Evolutionary conservation across 179 eudicot species (phyloP).

Genomic region (Vitellaria paradoxa): DNA sequence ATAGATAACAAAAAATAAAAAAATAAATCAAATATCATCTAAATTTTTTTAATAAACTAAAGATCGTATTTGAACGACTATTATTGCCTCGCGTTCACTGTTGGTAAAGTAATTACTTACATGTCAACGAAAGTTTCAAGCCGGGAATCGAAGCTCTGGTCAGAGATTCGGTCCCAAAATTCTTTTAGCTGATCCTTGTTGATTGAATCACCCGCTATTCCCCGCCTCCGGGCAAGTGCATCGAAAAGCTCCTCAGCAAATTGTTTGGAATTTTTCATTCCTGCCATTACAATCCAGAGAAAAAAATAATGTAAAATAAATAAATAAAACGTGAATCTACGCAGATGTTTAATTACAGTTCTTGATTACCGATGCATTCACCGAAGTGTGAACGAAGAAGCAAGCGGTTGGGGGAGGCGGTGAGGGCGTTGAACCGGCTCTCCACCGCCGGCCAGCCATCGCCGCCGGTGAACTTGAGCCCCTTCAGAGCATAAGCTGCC

Average conservation of each 20-base stretch:
- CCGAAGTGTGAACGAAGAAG: conserved; percentile 65
- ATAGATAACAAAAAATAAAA: no score
- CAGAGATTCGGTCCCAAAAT: conserved; percentile 92
- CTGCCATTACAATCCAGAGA: conserved; percentile 28
- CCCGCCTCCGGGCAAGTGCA: conserved; percentile 71
- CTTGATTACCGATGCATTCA: conserved; percentile 69
- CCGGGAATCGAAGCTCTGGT: conserved; percentile 89
- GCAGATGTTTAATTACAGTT: no score
- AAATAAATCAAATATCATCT: background rate
- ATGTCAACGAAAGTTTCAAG: conserved; percentile 94
- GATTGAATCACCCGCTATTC: conserved; percentile 51
- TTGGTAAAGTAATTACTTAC: conserved; percentile 28
- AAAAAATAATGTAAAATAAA: no score
- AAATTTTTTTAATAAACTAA: no score
- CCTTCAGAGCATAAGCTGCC: conserved; percentile 62
- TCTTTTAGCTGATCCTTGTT: conserved; percentile 67
- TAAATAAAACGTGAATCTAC: no score
- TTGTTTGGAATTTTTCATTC: conserved; percentile 85
- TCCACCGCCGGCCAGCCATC: conserved; percentile 76
- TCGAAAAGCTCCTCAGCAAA: conserved; percentile 90
- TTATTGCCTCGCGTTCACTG: no score
- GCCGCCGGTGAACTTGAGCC: conserved; percentile 71
- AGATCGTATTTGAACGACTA: no score
- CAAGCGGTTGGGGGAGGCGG: conserved; percentile 46
- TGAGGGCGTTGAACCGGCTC: conserved; percentile 50